Conservation (phyloP, 2,329 filamentous ascomycete species). For the Pseudofabraea citricarpa region DNA sequence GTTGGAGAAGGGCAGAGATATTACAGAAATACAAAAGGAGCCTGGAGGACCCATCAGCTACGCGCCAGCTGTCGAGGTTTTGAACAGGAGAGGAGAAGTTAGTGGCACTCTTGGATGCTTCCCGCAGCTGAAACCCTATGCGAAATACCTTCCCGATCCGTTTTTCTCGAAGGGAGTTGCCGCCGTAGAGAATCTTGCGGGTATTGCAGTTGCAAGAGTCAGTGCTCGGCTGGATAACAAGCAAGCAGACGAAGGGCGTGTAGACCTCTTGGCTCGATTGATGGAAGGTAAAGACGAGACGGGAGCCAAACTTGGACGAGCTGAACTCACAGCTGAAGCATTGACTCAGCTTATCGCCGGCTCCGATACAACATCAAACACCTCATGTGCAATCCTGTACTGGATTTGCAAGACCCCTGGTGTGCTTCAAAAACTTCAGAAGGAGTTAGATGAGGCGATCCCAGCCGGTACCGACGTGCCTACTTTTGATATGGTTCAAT, state of each 20-base stretch:
- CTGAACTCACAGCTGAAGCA: conserved; percentile 83
- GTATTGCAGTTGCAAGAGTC: conserved; percentile 82
- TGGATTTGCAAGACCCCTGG: conserved; percentile 66
- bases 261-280: conserved; percentile 75
- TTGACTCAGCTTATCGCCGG: conserved; percentile 83
- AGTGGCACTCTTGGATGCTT: conserved; percentile 73
- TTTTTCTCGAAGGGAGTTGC: conserved; percentile 74
- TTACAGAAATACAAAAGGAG: conserved; percentile 65
- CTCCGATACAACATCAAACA: conserved; percentile 72
- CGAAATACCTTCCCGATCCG: conserved; percentile 72
- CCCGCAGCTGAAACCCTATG: conserved; percentile 72
- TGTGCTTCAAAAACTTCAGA: conserved; percentile 66
- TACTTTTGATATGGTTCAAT: conserved; percentile 64
- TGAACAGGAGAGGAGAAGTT: conserved; percentile 85
- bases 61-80: conserved; percentile 77
- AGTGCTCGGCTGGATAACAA: conserved; percentile 66
- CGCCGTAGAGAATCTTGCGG: conserved; percentile 75
- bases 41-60: conserved; percentile 60
- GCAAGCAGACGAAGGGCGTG: conserved; percentile 57
- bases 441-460: conserved; percentile 69
- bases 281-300: conserved; percentile 83
- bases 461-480: conserved; percentile 60
- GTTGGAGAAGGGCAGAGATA: conserved; percentile 70
- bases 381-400: conserved; percentile 78
- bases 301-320: conserved; percentile 67